phyloP scores from a whole-genome alignment of 148 eudicot genomes.

The Hydrangea macrophylla region DNA sequence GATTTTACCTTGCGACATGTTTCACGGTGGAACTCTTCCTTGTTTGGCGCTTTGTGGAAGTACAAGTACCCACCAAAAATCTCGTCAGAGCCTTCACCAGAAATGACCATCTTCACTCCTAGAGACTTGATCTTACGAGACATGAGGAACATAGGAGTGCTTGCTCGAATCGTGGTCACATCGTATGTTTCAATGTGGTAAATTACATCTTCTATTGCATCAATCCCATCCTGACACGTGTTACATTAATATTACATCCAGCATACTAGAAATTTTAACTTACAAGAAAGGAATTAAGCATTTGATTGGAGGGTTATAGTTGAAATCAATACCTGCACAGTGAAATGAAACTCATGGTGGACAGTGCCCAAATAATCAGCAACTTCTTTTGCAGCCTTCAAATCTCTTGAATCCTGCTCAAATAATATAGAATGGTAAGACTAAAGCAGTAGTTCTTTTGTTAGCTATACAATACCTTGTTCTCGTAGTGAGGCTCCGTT shows the following conservation, averaged over 20 bases:
- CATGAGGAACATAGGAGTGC: too few species aligned
- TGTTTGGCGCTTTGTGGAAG: conserved; percentile 97
- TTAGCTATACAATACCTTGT: too few species aligned
- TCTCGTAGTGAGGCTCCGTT: too few species aligned
- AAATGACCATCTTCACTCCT: conserved; percentile 93
- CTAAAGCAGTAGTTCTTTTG: too few species aligned
- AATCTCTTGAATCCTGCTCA: conserved; percentile 77
- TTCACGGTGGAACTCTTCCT: conserved; percentile 81
- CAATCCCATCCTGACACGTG: conserved; percentile 71
- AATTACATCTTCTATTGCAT: conserved; percentile 95
- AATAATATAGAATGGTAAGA: neutral
- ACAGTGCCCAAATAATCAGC: conserved; percentile 82
- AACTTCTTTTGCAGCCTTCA: conserved; percentile 81
- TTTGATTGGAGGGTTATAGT: neutral
- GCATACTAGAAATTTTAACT: too few species aligned
- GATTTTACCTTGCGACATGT: conserved; percentile 73
- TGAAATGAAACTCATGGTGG: conserved; percentile 88
- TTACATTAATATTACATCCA: neutral
- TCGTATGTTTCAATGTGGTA: conserved; percentile 84
- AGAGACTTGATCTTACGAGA: conserved; percentile 90
- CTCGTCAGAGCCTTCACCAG: conserved; percentile 96
- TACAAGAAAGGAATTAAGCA: neutral
- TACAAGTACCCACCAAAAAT: conserved; percentile 92
- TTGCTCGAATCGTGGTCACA: conserved; percentile 84
- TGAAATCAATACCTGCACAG: conserved; percentile 58